Evolutionary conservation across 495 filamentous ascomycete genomes (phyloP), one percentile per base, ranked within the genome.

Genomic region (Lepidopterella palustris): DNA sequence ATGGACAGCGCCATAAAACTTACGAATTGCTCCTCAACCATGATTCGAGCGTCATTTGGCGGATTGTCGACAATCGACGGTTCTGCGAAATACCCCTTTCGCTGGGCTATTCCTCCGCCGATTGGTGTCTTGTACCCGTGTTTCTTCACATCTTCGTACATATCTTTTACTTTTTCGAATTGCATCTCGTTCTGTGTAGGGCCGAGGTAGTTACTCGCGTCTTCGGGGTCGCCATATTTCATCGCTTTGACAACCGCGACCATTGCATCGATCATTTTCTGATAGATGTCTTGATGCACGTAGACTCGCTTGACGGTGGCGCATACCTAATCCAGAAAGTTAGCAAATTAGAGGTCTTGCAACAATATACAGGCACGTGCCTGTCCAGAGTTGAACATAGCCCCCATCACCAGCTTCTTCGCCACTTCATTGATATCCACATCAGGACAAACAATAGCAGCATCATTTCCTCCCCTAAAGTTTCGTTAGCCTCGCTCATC

Each of bases 231-330:
- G 13, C 76, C 73, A 32, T 79, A 75, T 27, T 73, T 73, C 25
- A 79, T 74, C 5, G 53, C 62, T 63, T 80, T 76, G 4, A 79
- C 76, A 62, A 78, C 80, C 13, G 75, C 61, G 27, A 83, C 71
- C 28, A 84, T 64, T 4, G 70, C 68, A 5, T 73, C 70, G n/a
- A 82, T 68, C 68, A 85, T 85, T 50, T 70, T 61, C 47, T 83
- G 78, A 71, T 85, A 87, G 53, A 85, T 81, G 9, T 70, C 71
- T 55, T 85, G 78, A 39, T 87, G 84, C 1, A 87, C 78, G 64
- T 84, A 86, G 45, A 87, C 69, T 1, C 84, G 77, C 68, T 86
- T 87, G 31, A 77, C 73, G 32, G 75, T 74, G 56, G 81, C 73
- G 63, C 81, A 83, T 10, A 80, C 73, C 65, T 39, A 39, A 15